These are phyloP conservation scores for Houttuynia cordata DNA, from an alignment of 164 flowering plant genomes.

Conservation along the genomic window DNA sequence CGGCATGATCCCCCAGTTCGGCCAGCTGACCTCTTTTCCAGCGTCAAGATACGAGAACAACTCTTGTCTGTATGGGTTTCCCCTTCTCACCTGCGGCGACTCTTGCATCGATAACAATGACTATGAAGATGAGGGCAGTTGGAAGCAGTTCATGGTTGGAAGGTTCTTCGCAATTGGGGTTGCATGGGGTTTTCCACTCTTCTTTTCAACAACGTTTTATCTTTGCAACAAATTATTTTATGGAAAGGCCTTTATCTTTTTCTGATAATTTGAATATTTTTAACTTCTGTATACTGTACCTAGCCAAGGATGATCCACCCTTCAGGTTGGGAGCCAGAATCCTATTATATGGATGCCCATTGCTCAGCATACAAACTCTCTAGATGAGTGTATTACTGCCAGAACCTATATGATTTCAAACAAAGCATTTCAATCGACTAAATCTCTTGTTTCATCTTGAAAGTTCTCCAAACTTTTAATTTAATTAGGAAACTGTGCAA, in stretches of 20 bases:
- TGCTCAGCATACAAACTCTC: slow-evolving; percentile 99
- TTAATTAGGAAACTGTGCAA: no score
- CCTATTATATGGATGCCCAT: slow-evolving; percentile 84
- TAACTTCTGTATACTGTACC: slow-evolving; percentile 25
- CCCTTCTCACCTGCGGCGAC: slow-evolving; percentile 54
- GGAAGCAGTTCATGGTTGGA: slow-evolving; percentile 26
- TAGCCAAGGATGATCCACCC: slow-evolving; percentile 81
- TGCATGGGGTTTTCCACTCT: neutral
- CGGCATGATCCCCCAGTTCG: slow-evolving; percentile 63
- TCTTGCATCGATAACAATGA: slow-evolving; percentile 14
- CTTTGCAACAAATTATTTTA: no score
- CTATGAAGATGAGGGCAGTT: slow-evolving; percentile 6
- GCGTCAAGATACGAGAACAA: slow-evolving; percentile 72
- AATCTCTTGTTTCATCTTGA: neutral
- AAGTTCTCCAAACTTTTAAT: no score
- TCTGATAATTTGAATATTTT: no score
- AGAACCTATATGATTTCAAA: slow-evolving; percentile 33
- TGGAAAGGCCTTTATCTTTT: no score
- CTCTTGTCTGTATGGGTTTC: slow-evolving; percentile 75
- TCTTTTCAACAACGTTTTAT: no score
- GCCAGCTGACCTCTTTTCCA: slow-evolving; percentile 77
- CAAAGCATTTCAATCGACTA: neutral
- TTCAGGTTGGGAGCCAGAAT: slow-evolving; percentile 60
- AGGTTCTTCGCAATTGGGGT: slow-evolving; percentile 54
- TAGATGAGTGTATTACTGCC: slow-evolving; percentile 64